Conservation (phyloP, 2,329 filamentous ascomycete genomes). For the Achaetomium macrosporum region DNA sequence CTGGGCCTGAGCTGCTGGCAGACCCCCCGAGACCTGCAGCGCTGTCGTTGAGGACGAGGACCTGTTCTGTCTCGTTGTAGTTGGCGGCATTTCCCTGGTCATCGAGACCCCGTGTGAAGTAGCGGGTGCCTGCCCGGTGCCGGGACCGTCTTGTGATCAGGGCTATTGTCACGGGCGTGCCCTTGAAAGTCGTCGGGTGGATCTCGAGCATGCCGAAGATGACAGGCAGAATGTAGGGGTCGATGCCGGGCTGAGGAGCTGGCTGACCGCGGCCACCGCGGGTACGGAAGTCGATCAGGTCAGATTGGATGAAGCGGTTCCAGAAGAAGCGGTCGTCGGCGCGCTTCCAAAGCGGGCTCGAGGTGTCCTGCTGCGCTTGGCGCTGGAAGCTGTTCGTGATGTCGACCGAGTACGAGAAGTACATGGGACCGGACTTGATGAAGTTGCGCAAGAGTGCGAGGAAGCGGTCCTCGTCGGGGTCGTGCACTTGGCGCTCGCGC, state of each 20-base stretch:
- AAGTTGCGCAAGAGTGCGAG: constrained; percentile 74
- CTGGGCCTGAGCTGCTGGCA: constrained; percentile 66
- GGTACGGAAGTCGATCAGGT: constrained; percentile 82
- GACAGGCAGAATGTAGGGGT: constrained; percentile 90
- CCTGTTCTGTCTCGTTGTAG: constrained; percentile 97
- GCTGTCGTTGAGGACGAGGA: constrained; percentile 81
- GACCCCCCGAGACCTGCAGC: constrained; percentile 71
- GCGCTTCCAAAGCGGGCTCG: constrained; percentile 77
- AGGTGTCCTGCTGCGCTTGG: constrained; percentile 69
- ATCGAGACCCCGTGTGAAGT: constrained; percentile 91
- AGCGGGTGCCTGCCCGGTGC: constrained; percentile 83
- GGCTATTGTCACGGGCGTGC: constrained; percentile 73
- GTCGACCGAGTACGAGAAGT: constrained; percentile 96
- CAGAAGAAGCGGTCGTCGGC: constrained; percentile 98
- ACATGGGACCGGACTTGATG: constrained; percentile 82
- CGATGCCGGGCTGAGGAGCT: constrained; percentile 67
- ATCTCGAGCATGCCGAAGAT: constrained; percentile 97
- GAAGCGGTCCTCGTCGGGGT: constrained; percentile 91
- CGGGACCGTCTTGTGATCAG: constrained; percentile 86
- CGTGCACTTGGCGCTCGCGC: constrained; percentile 84
- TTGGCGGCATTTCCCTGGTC: constrained; percentile 95
- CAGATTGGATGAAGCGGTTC: constrained; percentile 88
- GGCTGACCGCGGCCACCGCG: constrained; percentile 55
- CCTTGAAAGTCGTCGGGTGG: constrained; percentile 77
- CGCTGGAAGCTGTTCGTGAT: constrained; percentile 96